Evolutionary conservation across 1,139 yeast genomes (phyloP), one percentile per base, ranked within the genome.

Genomic region (Geotrichum phurueaensis): DNA sequence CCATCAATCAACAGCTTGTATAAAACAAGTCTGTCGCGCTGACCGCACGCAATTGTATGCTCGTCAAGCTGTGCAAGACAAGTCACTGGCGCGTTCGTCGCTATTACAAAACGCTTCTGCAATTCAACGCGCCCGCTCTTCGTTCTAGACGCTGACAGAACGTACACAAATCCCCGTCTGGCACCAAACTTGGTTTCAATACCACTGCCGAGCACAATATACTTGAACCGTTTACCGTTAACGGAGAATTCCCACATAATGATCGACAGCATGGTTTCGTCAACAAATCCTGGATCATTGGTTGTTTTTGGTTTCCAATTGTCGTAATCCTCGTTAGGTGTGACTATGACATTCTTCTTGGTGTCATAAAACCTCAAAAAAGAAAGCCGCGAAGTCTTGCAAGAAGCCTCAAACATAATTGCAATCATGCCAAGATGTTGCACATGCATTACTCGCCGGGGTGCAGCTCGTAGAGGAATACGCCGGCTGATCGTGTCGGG

Each of bases 151-250:
- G 51, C 56, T 2, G 61, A 51, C 31, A 59, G 15, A 33, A 55
- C 53, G 20, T 59, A 59, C 22, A 59, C 31, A 31, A 45, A 59
- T 10, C 61, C 61, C 13, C 51, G 25, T 2, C 49, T 15, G 13
- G 43, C 39, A 4, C 52, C 45, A 27, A 18, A n/a, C n/a, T 39
- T 31, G 18, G 54, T 22, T 15, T 18, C 49, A 13, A 25, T 51
- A 3, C 61, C 58, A 31, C 61, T 55, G 13, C 58, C 61, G 20
- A 59, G 43, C 1, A 59, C 58, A 22, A 59, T 48, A 43, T 59
- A 59, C 51, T 59, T 59, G 54, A 55, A 59, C 29, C 50, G 53
- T 20, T n/a, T 33, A 15, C 55, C 58, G n/a, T 51, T 48, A 10
- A 55, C 55, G 13, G 51, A 27, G 25, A 59, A 54, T 47, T 55